These are phyloP conservation scores for Lippia alba DNA, from an alignment of 305 asterid species.

Conservation along the genomic window DNA sequence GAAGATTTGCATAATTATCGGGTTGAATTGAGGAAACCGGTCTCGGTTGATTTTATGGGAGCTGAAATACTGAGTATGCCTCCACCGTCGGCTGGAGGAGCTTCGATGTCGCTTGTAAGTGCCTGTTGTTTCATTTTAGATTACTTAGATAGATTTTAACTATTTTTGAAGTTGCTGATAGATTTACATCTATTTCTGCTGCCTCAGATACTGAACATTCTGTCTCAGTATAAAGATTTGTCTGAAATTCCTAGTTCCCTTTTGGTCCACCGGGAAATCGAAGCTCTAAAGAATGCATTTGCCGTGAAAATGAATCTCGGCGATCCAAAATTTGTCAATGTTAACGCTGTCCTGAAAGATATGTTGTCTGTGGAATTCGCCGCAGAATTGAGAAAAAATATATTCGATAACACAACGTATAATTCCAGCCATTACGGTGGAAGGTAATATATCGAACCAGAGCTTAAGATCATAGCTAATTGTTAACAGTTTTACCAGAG, in stretches of 20 bases:
- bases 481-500: background rate
- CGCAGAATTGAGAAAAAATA: constrained; percentile 43
- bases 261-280: constrained; percentile 59
- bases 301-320: constrained; percentile 65
- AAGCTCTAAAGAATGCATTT: constrained; percentile 70
- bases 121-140: too few relatives aligned
- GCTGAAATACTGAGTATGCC: constrained; percentile 60
- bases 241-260: constrained; percentile 42
- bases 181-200: background rate
- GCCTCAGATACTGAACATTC: constrained; percentile 65
- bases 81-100: constrained; percentile 81
- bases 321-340: constrained; percentile 64
- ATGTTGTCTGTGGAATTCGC: constrained; percentile 67
- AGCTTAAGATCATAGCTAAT: background rate
- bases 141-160: too few relatives aligned
- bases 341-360: constrained; percentile 37
- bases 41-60: constrained; percentile 50
- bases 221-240: constrained; percentile 50
- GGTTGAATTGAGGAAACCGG: constrained; percentile 57
- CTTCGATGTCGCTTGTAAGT: constrained; percentile 68
- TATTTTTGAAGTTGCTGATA: too few relatives aligned
- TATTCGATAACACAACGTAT: constrained; percentile 60
- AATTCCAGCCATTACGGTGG: constrained; percentile 66
- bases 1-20: constrained; percentile 58
- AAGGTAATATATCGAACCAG: constrained; percentile 43